Conservation (phyloP, 1,139 yeast species). For the Kodamaea sp. region DNA sequence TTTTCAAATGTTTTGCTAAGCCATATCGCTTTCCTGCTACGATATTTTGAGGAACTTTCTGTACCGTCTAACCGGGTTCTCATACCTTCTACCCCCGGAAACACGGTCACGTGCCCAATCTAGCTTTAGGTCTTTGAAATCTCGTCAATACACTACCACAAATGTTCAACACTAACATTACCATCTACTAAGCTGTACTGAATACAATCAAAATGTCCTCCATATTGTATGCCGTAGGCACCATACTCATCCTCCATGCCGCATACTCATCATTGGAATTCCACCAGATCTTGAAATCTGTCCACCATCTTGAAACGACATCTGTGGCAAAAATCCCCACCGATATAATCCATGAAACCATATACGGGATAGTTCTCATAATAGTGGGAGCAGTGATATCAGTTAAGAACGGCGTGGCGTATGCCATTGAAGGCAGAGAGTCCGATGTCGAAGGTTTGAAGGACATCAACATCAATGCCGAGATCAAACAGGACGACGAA, state of each 20-base stretch:
- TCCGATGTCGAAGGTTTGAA: constrained; percentile 11
- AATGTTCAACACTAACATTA: too few relatives aligned
- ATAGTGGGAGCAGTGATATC: constrained; percentile 36
- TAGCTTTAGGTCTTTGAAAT: too few relatives aligned
- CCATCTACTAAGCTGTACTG: too few relatives aligned
- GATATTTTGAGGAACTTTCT: too few relatives aligned
- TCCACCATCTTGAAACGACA: constrained; percentile 14
- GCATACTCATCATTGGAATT: constrained; percentile 55
- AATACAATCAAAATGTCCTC: constrained; percentile 5
- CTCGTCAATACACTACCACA: too few relatives aligned
- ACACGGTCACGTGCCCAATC: too few relatives aligned
- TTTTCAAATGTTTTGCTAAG: too few relatives aligned
- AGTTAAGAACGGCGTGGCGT: constrained; percentile 24
- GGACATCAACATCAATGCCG: constrained; percentile 23
- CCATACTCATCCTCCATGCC: constrained; percentile 42
- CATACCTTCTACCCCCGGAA: too few relatives aligned
- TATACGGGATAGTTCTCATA: constrained; percentile 40
- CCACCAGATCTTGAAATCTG: constrained; percentile 36
- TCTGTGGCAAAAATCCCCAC: constrained; percentile 23
- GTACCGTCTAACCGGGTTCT: too few relatives aligned
- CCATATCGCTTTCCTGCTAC: too few relatives aligned
- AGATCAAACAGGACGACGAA: constrained; percentile 10
- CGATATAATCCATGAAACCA: constrained; percentile 45
- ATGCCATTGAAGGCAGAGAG: constrained; percentile 12
- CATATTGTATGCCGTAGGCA: constrained; percentile 23